Conservation (phyloP, 140 eudicot genomes). For the Ambrosia hybrid region DNA sequence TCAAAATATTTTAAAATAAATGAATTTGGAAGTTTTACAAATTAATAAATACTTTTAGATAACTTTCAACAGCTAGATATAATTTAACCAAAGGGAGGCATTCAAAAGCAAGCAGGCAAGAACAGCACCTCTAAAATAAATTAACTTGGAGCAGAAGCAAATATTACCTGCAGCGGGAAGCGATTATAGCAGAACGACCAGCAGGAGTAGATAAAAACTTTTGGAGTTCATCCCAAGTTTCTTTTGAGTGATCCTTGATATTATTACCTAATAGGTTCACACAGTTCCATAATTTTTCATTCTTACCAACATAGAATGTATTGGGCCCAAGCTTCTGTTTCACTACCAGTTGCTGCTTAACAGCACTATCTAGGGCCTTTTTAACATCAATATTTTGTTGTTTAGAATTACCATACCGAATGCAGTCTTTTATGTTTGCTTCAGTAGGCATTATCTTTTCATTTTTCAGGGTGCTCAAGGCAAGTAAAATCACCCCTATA, state of each 20-base stretch:
- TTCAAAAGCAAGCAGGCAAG: neutral
- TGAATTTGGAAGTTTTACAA: no score
- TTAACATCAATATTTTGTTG: constrained; percentile 77
- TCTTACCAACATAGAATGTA: constrained; percentile 66
- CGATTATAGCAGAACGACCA: constrained; percentile 67
- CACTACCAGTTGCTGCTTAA: constrained; percentile 77
- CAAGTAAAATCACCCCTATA: constrained; percentile 70
- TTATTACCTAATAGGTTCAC: constrained; percentile 65
- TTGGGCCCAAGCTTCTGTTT: constrained; percentile 52
- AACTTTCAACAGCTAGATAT: neutral
- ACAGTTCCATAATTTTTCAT: constrained; percentile 80
- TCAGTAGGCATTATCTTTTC: constrained; percentile 89
- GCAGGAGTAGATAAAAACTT: constrained; percentile 55
- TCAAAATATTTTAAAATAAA: no score
- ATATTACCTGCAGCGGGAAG: constrained; percentile 72
- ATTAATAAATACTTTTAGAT: no score
- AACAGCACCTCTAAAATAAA: neutral
- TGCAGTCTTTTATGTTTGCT: constrained; percentile 75
- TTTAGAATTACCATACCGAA: constrained; percentile 67
- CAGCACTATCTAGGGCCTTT: constrained; percentile 78
- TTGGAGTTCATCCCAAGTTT: constrained; percentile 73
- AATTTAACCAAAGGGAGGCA: neutral
- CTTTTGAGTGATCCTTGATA: constrained; percentile 46
- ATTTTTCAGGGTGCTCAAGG: constrained; percentile 70
- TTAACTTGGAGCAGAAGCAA: constrained; percentile 7